A percentile compares a stretch with the other conserved stretches of the same genome.
Evolutionary conservation across 148 eudicot genomes (phyloP).

Genomic region (Pouteria glomerata): DNA sequence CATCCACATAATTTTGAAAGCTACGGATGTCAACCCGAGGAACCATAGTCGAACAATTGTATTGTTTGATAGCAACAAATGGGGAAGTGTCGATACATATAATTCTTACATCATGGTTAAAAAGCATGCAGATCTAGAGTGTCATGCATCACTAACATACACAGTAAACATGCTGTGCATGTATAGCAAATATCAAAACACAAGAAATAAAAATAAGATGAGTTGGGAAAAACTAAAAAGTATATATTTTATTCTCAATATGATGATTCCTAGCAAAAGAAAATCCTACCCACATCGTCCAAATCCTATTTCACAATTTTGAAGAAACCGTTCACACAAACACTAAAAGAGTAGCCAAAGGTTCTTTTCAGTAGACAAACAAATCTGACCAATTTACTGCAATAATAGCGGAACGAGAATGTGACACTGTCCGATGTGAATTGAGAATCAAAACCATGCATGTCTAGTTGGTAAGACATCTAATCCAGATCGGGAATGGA

Average conservation of each 20-base stretch:
- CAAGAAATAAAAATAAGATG: background rate
- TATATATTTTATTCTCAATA: too few species aligned
- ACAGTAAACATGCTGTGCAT: background rate
- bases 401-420: constrained; percentile 13
- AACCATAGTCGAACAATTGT: background rate
- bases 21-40: background rate
- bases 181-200: background rate
- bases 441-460: background rate
- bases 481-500: constrained; percentile 4
- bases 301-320: background rate
- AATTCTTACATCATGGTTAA: background rate
- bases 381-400: background rate
- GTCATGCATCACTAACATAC: background rate
- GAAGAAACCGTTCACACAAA: constrained; percentile 4
- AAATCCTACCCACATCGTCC: background rate
- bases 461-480: constrained; percentile 19
- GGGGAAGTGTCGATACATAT: background rate
- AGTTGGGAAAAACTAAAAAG: too few species aligned
- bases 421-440: constrained; percentile 12
- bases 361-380: background rate
- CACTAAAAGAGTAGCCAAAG: background rate
- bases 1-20: constrained; percentile 9
- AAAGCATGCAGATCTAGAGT: background rate
- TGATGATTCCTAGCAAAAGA: too few species aligned
- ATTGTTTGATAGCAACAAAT: background rate